Evolutionary conservation across 306 rosid species (phyloP), one percentile per base, ranked within the genome.

Genomic region (Corylus avellana): DNA sequence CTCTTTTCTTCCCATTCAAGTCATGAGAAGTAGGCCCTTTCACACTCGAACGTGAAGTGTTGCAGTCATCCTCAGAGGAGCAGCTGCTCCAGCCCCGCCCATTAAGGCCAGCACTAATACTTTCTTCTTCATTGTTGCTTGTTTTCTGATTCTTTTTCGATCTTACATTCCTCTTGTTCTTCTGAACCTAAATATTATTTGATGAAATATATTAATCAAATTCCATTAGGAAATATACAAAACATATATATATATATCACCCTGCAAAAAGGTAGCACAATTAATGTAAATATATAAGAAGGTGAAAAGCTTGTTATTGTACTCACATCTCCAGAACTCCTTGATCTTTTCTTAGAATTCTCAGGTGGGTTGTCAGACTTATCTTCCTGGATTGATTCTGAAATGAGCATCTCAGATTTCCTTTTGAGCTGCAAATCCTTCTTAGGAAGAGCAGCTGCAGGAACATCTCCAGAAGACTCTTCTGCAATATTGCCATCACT

Each of bases 41-140:
- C 1, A 75, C 84, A 55, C 75, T 86, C 79, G 82, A 75, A 63
- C 84, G 77, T 72, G 93, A 86, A 75, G 88, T 79, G 55, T 75
- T 85, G 80, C 88, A 84, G 2, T 92, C 95, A 79, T 92, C 93
- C 59, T 83, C 95, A 35, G 97, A 92, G 88, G 87, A 86, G 86
- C 84, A 86, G 77, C 77, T 83, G 78, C 91, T 89, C 35, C 87
- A 88, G 77, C 79, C 86, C 82, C 82, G 94, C 76, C 88, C 83
- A 67, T 80, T 84, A 75, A 8, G 71, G 62, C 70, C 86, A 5
- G 25, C 66, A 74, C 79, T 86, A 42, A 42, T 5, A 22, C 59
- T 75, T 57, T 84, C 85, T 69, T 88, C 93, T 61, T 90, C 94
- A 37, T 71, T 73, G 75, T 77, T 77, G 84, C 84, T 88, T n/a